A percentile compares a stretch with the other conserved stretches of the same genome.
Conservation (phyloP, 345 rosid species). For the Microcos paniculata region DNA sequence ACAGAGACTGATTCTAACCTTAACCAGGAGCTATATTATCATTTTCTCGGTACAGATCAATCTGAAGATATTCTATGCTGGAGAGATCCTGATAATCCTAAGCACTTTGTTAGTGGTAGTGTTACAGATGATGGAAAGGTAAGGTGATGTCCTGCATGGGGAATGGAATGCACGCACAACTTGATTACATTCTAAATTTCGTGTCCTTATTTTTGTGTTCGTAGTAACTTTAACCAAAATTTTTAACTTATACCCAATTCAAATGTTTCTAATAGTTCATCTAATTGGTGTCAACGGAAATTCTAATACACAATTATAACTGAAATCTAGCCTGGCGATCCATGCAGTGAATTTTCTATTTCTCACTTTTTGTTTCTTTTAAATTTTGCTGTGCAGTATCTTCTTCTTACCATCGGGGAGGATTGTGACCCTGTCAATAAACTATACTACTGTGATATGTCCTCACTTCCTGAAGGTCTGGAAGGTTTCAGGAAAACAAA, state of each 20-base stretch:
- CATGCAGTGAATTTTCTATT: neutral
- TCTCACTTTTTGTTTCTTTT: neutral
- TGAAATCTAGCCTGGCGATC: neutral
- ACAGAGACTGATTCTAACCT: slow-evolving; percentile 87
- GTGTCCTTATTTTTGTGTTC: neutral
- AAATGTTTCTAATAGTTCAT: neutral
- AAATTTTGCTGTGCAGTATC: slow-evolving; percentile 51
- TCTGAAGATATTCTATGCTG: slow-evolving; percentile 88
- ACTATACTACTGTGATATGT: slow-evolving; percentile 74
- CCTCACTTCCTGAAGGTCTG: slow-evolving; percentile 63
- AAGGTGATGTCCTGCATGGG: slow-evolving; percentile 11
- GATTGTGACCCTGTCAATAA: slow-evolving; percentile 85
- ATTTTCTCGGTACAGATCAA: slow-evolving; percentile 73
- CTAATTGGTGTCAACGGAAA: neutral
- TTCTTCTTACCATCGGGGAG: slow-evolving; percentile 54
- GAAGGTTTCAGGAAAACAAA: slow-evolving; percentile 57
- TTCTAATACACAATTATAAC: neutral
- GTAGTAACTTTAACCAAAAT: neutral
- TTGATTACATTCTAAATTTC: neutral
- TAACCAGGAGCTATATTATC: slow-evolving; percentile 78
- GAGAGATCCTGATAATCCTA: slow-evolving; percentile 83
- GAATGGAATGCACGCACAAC: neutral
- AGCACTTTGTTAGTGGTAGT: slow-evolving; percentile 44
- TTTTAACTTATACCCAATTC: neutral
- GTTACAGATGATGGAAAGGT: slow-evolving; percentile 96